These are phyloP conservation scores for Aspergillus jensenii DNA, from an alignment of 2,329 filamentous ascomycete genomes.

Conservation along the genomic window DNA sequence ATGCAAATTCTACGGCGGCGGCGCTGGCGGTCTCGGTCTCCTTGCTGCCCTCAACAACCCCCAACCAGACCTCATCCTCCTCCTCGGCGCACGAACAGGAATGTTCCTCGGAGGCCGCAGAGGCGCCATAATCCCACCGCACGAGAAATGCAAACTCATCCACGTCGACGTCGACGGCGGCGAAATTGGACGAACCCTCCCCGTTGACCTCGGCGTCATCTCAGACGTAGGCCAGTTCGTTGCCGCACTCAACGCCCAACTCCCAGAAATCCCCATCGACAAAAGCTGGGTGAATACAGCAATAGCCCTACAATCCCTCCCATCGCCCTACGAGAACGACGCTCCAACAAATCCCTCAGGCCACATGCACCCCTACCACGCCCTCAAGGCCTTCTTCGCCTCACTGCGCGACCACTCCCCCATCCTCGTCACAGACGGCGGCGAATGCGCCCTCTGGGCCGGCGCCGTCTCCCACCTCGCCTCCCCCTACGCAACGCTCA, in stretches of 20 bases:
- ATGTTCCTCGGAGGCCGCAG: constrained; percentile 41
- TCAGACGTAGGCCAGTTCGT: constrained; percentile 40
- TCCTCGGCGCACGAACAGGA: constrained; percentile 44
- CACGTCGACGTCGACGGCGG: constrained; percentile 46
- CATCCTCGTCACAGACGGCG: constrained; percentile 39
- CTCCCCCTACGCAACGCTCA: constrained; percentile 38
- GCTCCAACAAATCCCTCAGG: constrained; percentile 24
- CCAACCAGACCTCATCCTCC: constrained; percentile 43
- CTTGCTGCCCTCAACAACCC: constrained; percentile 27
- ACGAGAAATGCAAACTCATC: constrained; percentile 35
- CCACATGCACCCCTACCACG: constrained; percentile 46
- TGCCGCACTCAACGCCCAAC: constrained; percentile 24
- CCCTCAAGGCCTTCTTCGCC: constrained; percentile 38
- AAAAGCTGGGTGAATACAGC: constrained; percentile 1
- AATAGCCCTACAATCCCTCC: constrained; percentile 17
- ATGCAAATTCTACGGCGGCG: constrained; percentile 38
- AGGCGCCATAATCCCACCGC: constrained; percentile 39
- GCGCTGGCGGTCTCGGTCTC: constrained; percentile 34
- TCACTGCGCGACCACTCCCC: constrained; percentile 29
- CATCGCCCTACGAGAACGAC: constrained; percentile 21
- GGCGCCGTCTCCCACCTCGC: constrained; percentile 41
- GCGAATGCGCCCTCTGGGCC: constrained; percentile 29
- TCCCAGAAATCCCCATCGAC: constrained; percentile 4
- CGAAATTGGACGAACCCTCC: constrained; percentile 45
- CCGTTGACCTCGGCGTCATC: constrained; percentile 44